Conservation (phyloP, 2,329 filamentous ascomycete species). For the Talaromyces sp. region DNA sequence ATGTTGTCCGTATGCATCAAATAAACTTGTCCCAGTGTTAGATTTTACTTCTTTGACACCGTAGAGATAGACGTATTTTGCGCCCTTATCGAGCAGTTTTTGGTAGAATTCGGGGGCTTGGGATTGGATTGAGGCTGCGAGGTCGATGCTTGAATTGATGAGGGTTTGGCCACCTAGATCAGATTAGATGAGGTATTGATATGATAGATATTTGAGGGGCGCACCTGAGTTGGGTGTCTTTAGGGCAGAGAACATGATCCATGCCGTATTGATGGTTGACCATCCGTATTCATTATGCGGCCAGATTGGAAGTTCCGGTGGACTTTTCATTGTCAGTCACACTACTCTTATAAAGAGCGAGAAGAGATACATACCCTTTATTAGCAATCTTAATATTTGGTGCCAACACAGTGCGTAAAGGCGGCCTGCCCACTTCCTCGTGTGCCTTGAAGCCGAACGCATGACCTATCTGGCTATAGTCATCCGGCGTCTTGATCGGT, state of each 20-base stretch:
- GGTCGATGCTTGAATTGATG: neutral
- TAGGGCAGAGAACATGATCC: neutral
- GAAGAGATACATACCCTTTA: neutral
- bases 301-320: neutral
- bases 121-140: neutral
- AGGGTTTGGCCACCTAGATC: neutral
- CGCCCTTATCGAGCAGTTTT: neutral
- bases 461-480: neutral
- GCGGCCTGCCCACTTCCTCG: neutral
- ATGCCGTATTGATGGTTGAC: neutral
- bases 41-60: neutral
- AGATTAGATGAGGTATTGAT: neutral
- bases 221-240: neutral
- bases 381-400: neutral
- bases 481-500: neutral
- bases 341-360: neutral
- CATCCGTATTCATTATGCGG: neutral
- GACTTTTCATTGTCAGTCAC: neutral
- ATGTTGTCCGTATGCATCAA: neutral
- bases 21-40: neutral
- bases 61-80: neutral
- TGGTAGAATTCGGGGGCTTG: neutral
- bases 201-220: neutral
- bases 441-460: neutral
- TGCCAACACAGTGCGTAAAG: neutral